A percentile compares a stretch with the other conserved stretches of the same genome.
Conservation (phyloP, 1,139 yeast species). For the Pneumocystis carinii region DNA sequence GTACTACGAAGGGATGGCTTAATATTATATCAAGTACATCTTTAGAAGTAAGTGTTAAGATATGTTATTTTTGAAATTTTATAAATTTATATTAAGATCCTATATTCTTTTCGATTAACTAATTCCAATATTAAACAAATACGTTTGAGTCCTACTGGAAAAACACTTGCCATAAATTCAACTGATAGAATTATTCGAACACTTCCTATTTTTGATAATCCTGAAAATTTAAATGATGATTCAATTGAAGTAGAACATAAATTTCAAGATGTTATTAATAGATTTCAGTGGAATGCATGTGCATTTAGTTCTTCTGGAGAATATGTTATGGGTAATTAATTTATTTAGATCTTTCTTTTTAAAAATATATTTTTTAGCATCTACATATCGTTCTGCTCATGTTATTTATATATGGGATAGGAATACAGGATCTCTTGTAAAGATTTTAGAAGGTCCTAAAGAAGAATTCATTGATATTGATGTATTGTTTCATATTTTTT, state of each 20-base stretch:
- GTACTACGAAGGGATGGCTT: conserved; percentile 70
- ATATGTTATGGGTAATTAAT: conserved; percentile 42
- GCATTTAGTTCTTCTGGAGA: conserved; percentile 65
- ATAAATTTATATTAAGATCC: conserved; percentile 18
- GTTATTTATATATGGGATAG: conserved; percentile 93
- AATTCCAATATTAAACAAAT: conserved; percentile 61
- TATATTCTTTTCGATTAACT: conserved; percentile 43
- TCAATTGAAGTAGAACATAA: conserved; percentile 54
- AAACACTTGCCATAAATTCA: conserved; percentile 59
- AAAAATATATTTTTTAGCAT: conserved; percentile 24
- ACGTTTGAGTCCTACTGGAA: conserved; percentile 48
- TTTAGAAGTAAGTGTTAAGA: conserved; percentile 10
- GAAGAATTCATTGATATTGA: conserved; percentile 63
- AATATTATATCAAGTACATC: conserved; percentile 29
- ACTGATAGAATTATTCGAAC: conserved; percentile 71
- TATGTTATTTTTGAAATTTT: not conserved
- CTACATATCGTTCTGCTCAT: conserved; percentile 76
- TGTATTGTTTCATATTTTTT: not conserved
- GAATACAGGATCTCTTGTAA: conserved; percentile 66
- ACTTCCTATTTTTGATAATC: conserved; percentile 18
- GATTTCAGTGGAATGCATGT: conserved; percentile 78
- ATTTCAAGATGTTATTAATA: conserved; percentile 81
- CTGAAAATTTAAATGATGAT: conserved; percentile 33
- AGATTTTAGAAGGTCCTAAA: conserved; percentile 83
- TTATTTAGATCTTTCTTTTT: not conserved